A percentile compares a stretch with the other conserved stretches of the same genome.
These are phyloP conservation scores for Neurospora crassa DNA, from an alignment of 2,329 filamentous ascomycete genomes.

Conservation along the genomic window DNA sequence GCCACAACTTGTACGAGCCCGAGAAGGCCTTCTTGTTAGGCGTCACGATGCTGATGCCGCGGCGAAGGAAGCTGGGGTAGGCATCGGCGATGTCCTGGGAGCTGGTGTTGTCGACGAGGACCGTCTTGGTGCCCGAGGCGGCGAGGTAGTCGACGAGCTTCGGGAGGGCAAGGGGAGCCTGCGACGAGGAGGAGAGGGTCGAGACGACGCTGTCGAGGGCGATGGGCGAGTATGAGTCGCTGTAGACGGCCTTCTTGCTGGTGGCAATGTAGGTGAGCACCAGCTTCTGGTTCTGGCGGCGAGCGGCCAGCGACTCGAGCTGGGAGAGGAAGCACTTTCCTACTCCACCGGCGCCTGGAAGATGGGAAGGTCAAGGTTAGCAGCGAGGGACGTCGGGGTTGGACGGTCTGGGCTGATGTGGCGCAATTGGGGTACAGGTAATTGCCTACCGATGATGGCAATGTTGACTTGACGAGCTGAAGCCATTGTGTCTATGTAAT, in stretches of 20 bases:
- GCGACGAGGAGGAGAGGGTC: conserved; percentile 52
- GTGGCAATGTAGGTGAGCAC: conserved; percentile 78
- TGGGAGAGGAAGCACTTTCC: conserved; percentile 86
- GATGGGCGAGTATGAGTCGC: conserved; percentile 60
- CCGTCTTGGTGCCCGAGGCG: conserved; percentile 64
- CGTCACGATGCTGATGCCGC: conserved; percentile 84
- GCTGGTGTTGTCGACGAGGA: conserved; percentile 94
- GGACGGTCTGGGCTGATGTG: background rate
- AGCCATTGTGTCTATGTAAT: conserved; percentile 15
- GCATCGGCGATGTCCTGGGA: conserved; percentile 73
- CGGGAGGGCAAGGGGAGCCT: conserved; percentile 55
- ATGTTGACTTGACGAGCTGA: conserved; percentile 29
- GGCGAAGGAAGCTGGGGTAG: conserved; percentile 73
- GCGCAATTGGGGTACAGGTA: background rate
- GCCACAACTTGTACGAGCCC: conserved; percentile 69
- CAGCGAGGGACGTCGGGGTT: conserved; percentile 3
- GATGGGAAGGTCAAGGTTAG: conserved; percentile 6
- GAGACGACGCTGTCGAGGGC: conserved; percentile 50
- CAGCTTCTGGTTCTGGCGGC: conserved; percentile 60
- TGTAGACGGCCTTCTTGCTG: conserved; percentile 73
- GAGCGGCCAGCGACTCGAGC: conserved; percentile 56
- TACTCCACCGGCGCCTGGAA: conserved; percentile 77
- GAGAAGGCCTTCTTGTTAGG: conserved; percentile 99
- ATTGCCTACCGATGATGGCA: conserved; percentile 31
- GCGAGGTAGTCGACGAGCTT: conserved; percentile 71